Evolutionary conservation across 805 yeast species (phyloP), one percentile per base, ranked within the genome.

Genomic region (Kluyveromyces aestuarii): DNA sequence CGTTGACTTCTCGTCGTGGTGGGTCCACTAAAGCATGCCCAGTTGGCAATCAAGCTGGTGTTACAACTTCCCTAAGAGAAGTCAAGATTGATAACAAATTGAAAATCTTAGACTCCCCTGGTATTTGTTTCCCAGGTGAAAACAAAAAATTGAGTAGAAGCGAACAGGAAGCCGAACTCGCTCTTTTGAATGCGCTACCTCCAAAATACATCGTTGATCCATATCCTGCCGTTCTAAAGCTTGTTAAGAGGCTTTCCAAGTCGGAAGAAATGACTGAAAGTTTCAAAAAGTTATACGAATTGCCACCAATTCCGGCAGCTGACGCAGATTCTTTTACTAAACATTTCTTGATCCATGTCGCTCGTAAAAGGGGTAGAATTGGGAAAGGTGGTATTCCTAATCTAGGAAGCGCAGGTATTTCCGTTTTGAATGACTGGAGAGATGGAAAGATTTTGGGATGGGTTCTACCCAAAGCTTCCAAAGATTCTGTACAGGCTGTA

Each of bases 31-130:
- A 77, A 58, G 91, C 90, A 11, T 93, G 98, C 64, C 97, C 99
- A 14, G 95, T 86, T 33, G 99, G 99, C 45, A 95, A 95, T 63
- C 93, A 86, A 70, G 97, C 99, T 2, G 99, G 99, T 64, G 93
- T 93, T 43, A 91, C 99, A 30, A 90, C 96, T 1, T 73, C 91
- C 2, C 72, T 93, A 65, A 80, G 97, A 70, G 95, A 89, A 66
- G 89, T 91, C 50, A 93, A 91, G 70, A 77, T 91, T 52, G 99
- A 91, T 67, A 84, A 82, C 62, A 89, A 89, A 67, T 76, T 91
- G 58, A 87, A 85, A 67, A 76, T 91, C 55, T 74, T 91, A 61
- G 99, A 91, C 68, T 87, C 96, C 48, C 99, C 99, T 46, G 99
- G 99, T 63, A 93, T 91, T 52, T 96, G 93, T 39, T 91, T 93